These are phyloP conservation scores for Volvox reticuliferus DNA, from an alignment of 139 green algal species.

Conservation along the genomic window DNA sequence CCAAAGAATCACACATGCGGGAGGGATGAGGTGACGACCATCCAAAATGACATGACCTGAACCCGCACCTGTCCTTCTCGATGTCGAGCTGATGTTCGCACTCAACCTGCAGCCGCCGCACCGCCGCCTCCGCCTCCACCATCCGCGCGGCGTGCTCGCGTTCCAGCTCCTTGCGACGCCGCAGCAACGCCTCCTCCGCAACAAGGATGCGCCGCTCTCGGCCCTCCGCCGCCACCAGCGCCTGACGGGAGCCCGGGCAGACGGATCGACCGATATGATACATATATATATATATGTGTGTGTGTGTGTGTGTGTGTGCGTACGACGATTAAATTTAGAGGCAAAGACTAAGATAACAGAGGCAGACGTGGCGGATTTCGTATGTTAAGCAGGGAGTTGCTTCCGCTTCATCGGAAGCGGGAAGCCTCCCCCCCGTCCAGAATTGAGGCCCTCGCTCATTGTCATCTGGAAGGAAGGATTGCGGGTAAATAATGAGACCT, in stretches of 20 bases:
- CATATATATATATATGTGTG: too few species aligned
- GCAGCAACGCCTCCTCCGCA: slow-evolving; percentile 61
- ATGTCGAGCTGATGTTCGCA: slow-evolving; percentile 83
- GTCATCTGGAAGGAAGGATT: too few species aligned
- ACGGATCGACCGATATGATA: too few species aligned
- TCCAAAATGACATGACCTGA: too few species aligned
- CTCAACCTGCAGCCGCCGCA: slow-evolving; percentile 76
- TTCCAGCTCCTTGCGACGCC: slow-evolving; percentile 69
- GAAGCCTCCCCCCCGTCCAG: too few species aligned
- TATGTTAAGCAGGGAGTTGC: too few species aligned
- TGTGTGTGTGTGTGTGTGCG: too few species aligned
- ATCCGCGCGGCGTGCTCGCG: slow-evolving; percentile 65
- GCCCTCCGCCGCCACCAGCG: slow-evolving; percentile 58
- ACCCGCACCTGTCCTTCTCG: slow-evolving; percentile 57
- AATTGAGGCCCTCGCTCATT: too few species aligned
- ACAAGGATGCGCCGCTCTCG: slow-evolving; percentile 62
- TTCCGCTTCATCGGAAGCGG: too few species aligned
- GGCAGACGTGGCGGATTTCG: not conserved
- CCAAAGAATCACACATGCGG: too few species aligned
- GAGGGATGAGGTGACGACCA: too few species aligned
- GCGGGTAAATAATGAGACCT: too few species aligned
- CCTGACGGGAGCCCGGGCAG: slow-evolving; percentile 3
- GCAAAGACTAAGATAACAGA: not conserved
- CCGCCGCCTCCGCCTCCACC: slow-evolving; percentile 74
- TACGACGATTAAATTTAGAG: not conserved